A percentile compares a stretch with the other conserved stretches of the same genome.
Evolutionary conservation across 73 alveolate genomes (phyloP).

Genomic region (Paraurostyla sp.): DNA sequence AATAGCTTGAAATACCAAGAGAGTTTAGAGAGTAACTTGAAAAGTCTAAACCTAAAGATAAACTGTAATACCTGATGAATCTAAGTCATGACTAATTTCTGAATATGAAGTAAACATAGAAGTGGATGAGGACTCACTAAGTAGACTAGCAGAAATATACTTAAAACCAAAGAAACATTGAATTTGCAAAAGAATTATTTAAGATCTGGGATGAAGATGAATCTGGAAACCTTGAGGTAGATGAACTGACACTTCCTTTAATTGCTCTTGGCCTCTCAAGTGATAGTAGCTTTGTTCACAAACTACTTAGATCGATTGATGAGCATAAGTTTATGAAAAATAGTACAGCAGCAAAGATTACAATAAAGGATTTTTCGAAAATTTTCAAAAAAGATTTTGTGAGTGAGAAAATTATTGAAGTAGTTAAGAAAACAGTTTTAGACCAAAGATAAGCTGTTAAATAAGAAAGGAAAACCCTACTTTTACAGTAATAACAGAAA

Average conservation of each 20-base stretch:
- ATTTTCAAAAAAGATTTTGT: slow-evolving; percentile 29
- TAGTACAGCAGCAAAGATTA: slow-evolving; percentile 4
- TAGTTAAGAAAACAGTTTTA: background rate
- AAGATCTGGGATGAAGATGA: slow-evolving; percentile 65
- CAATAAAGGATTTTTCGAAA: slow-evolving; percentile 39
- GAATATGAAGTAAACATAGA: slow-evolving; percentile 39
- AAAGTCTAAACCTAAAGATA: slow-evolving; percentile 46
- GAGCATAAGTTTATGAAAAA: slow-evolving; percentile 5
- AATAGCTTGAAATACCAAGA: slow-evolving; percentile 42
- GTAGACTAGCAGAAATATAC: slow-evolving; percentile 8
- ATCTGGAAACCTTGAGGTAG: slow-evolving; percentile 58
- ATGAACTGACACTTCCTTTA: slow-evolving; percentile 58
- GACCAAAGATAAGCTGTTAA: background rate
- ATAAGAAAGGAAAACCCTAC: background rate
- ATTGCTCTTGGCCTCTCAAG: slow-evolving; percentile 64
- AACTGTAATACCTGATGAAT: slow-evolving; percentile 39
- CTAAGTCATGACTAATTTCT: background rate
- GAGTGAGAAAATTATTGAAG: slow-evolving; percentile 39
- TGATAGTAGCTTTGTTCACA: slow-evolving; percentile 43
- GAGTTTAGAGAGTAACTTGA: slow-evolving; percentile 52
- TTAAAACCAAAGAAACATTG: slow-evolving; percentile 8
- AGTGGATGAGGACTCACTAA: slow-evolving; percentile 40
- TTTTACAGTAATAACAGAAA: too few relatives aligned
- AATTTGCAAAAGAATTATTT: slow-evolving; percentile 54
- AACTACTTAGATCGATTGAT: slow-evolving; percentile 27